Percentiles rank a stretch among this genome's conserved stretches.
Conservation (phyloP, 2,329 filamentous ascomycete genomes). For the Pseudogymnoascus sp. region DNA sequence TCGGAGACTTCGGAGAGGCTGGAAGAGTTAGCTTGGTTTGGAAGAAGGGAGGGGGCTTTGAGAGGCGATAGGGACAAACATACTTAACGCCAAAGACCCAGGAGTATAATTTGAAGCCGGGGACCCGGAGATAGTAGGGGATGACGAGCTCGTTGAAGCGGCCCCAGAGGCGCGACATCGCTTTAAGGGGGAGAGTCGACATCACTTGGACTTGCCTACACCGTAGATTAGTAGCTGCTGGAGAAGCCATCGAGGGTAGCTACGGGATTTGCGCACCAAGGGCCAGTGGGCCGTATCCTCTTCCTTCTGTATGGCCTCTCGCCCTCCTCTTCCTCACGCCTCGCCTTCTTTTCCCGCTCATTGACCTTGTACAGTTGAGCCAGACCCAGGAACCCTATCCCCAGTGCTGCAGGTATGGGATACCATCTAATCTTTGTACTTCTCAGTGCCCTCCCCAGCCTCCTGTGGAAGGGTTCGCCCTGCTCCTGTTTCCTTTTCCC, state of each 20-base stretch:
- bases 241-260: not conserved
- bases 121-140: conserved; percentile 60
- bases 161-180: conserved; percentile 62
- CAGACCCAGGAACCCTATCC: conserved; percentile 57
- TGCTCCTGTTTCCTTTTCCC: conserved; percentile 17
- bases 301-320: conserved; percentile 35
- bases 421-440: conserved; percentile 63
- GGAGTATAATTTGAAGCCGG: conserved; percentile 66
- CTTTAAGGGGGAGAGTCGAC: conserved; percentile 64
- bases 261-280: conserved; percentile 41
- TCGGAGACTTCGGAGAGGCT: conserved; percentile 80
- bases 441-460: conserved; percentile 48
- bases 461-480: conserved; percentile 37
- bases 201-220: conserved; percentile 61
- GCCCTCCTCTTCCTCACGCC: conserved; percentile 31
- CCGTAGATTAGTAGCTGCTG: not conserved
- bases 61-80: conserved; percentile 14
- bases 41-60: not conserved
- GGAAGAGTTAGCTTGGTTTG: conserved; percentile 17
- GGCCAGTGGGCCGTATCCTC: conserved; percentile 55
- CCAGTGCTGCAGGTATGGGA: conserved; percentile 60
- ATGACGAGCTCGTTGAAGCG: conserved; percentile 65
- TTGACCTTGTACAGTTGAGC: conserved; percentile 56
- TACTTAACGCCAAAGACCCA: conserved; percentile 65
- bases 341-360: conserved; percentile 37